Evolutionary conservation across 306 rosid species (phyloP).

Genomic region (Acmispon strigosus): DNA sequence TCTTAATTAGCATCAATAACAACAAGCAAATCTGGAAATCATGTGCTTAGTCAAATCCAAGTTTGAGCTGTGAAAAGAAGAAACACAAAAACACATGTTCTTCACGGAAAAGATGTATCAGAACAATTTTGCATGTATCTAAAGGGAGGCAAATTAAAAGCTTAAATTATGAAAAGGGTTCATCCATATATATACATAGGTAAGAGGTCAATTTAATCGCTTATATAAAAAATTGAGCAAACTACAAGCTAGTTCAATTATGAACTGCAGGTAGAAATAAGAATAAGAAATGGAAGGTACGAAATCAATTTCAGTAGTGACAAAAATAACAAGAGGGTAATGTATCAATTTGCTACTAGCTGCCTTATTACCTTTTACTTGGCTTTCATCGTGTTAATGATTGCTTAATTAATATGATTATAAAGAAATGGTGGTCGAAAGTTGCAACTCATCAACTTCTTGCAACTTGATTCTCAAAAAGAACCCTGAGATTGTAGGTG

Average conservation of each 20-base stretch:
- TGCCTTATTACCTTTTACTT: constrained; percentile 10
- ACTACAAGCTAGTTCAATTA: background rate
- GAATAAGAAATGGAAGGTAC: constrained; percentile 23
- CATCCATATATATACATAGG: background rate
- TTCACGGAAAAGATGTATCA: too few species aligned
- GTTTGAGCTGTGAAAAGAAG: too few species aligned
- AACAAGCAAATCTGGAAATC: too few species aligned
- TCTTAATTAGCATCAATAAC: too few species aligned
- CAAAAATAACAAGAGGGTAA: constrained; percentile 12
- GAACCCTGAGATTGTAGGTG: background rate
- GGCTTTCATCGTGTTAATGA: constrained; percentile 27
- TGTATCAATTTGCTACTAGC: constrained; percentile 34
- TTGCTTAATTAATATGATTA: background rate
- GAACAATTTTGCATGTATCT: too few species aligned
- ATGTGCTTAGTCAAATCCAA: too few species aligned
- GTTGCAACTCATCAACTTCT: constrained; percentile 3
- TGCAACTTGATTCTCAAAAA: background rate
- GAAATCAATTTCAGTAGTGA: constrained; percentile 15
- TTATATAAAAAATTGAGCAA: too few species aligned
- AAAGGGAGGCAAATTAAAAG: too few species aligned
- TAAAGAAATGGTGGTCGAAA: background rate
- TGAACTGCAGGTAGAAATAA: background rate
- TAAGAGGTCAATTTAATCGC: background rate
- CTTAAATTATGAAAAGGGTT: too few species aligned
- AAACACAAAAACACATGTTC: too few species aligned